These are phyloP conservation scores for Diaporthe velutina DNA, from an alignment of 2,329 filamentous ascomycete species.

Conservation along the genomic window DNA sequence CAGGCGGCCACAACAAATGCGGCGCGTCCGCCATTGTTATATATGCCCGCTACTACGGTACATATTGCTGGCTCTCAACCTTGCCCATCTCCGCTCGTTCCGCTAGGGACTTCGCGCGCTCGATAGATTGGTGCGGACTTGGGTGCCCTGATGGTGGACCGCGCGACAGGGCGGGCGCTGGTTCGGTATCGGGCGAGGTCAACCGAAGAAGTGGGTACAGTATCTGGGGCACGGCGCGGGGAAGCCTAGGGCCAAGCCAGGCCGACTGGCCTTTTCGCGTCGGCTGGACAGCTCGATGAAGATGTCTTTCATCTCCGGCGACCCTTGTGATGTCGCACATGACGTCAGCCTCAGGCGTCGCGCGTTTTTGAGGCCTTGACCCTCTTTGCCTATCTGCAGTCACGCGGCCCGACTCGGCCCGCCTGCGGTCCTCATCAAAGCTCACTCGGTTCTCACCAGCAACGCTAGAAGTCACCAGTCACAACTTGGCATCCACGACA, in stretches of 20 bases:
- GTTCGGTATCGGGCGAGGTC: slow-evolving; percentile 28
- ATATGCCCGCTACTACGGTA: not conserved
- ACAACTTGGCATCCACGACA: not conserved
- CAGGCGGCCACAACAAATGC: not conserved
- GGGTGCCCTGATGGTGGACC: not conserved
- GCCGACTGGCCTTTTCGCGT: not conserved
- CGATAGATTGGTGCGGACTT: slow-evolving; percentile 26
- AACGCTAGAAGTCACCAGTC: not conserved
- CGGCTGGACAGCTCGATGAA: not conserved
- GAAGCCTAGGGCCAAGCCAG: slow-evolving; percentile 1
- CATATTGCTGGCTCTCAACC: not conserved
- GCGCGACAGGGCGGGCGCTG: not conserved
- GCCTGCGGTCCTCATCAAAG: not conserved
- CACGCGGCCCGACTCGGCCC: slow-evolving; percentile 22
- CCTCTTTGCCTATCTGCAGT: not conserved
- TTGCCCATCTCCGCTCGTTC: not conserved
- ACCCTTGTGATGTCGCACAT: not conserved
- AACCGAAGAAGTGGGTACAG: slow-evolving; percentile 36
- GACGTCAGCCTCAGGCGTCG: slow-evolving; percentile 17
- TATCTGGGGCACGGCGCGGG: slow-evolving; percentile 23
- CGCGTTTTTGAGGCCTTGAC: not conserved
- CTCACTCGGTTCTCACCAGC: not conserved
- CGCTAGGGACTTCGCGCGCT: not conserved
- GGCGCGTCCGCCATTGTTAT: slow-evolving; percentile 21
- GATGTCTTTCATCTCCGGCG: slow-evolving; percentile 10